Evolutionary conservation across 2,329 filamentous ascomycete genomes (phyloP), one percentile per base, ranked within the genome.

Genomic region (Nemania diffusa): DNA sequence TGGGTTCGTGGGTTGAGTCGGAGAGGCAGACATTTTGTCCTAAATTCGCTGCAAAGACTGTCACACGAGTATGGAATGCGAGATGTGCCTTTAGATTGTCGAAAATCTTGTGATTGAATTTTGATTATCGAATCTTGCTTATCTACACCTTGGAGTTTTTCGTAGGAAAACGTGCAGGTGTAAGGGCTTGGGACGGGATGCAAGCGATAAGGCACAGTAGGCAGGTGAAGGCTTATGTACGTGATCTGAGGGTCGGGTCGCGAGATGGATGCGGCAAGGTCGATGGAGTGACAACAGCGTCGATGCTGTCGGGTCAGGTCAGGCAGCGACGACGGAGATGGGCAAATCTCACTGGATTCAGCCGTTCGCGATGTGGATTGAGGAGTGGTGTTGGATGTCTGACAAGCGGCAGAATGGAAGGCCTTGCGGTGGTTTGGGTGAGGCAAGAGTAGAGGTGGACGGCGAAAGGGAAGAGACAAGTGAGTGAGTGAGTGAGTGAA

Each of bases 151-250:
- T 87, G 84, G 87, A 87, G 88, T 86, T 89, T 90, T 92, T 91
- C 87, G 84, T 93, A 94, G 85, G 91, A 94, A 94, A 95, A 94
- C 91, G 90, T 92, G 92, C 91, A 93, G 91, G 91, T 94, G 92
- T 90, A 93, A 92, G 91, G 85, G 81, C 80, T 82, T 80, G 79
- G 79, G 73, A 79, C 80, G 80, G 75, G 79, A 73, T 79, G 81
- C 80, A 80, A 81, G 61, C 70, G 71, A 29, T 53, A 67, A 71
- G 71, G 66, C 69, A 74, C 73, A 70, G 61, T 71, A 69, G 70
- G 67, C 67, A 72, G 71, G 68, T 71, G 55, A 57, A 67, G 69
- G 58, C 71, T 72, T 69, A 68, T 67, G 57, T 52, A 69, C 71
- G 72, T 73, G 72, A 73, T 74, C 69, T 70, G 65, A 74, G 69